Conservation (phyloP, 176 grass and related monocot genomes). For the Paspalum vaginatum region DNA sequence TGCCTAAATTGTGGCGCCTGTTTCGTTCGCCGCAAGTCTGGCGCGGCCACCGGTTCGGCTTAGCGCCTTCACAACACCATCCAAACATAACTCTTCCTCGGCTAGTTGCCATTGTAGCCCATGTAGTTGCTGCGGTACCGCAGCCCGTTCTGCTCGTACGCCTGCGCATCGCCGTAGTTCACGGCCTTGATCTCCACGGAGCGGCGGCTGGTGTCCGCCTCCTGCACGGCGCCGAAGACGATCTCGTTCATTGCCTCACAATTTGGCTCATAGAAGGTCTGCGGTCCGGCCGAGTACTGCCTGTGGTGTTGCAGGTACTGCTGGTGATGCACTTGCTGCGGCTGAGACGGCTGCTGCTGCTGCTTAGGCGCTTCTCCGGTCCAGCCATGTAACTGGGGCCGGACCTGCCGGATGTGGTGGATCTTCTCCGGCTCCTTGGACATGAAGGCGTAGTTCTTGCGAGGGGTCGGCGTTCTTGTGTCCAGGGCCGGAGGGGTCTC, state of each 20-base stretch:
- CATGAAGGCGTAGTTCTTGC: conserved; percentile 80
- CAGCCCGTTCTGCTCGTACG: conserved; percentile 64
- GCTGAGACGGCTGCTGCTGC: conserved; percentile 12
- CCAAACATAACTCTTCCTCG: neutral
- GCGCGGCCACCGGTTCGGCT: too few relatives aligned
- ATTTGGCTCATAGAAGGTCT: conserved; percentile 78
- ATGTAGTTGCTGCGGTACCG: conserved; percentile 57
- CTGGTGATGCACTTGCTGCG: conserved; percentile 61
- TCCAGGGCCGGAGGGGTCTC: conserved; percentile 64
- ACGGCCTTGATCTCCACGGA: conserved; percentile 58
- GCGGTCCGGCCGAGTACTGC: conserved; percentile 68
- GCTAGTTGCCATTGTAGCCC: conserved; percentile 42
- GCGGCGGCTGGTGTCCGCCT: conserved; percentile 50
- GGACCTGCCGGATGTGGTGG: conserved; percentile 71
- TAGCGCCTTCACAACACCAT: too few relatives aligned
- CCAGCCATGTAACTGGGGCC: conserved; percentile 50
- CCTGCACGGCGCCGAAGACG: conserved; percentile 88
- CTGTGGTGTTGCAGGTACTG: conserved; percentile 78
- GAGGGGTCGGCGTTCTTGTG: conserved; percentile 60
- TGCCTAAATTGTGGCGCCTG: too few relatives aligned
- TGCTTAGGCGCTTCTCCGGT: conserved; percentile 48
- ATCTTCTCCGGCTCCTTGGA: conserved; percentile 78
- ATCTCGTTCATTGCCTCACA: conserved; percentile 76
- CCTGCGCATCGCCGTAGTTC: conserved; percentile 52
- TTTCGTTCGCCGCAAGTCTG: too few relatives aligned